Base-by-base conservation (phyloP, 177 flowering plant species). In the Vitis hybrid region DNA sequence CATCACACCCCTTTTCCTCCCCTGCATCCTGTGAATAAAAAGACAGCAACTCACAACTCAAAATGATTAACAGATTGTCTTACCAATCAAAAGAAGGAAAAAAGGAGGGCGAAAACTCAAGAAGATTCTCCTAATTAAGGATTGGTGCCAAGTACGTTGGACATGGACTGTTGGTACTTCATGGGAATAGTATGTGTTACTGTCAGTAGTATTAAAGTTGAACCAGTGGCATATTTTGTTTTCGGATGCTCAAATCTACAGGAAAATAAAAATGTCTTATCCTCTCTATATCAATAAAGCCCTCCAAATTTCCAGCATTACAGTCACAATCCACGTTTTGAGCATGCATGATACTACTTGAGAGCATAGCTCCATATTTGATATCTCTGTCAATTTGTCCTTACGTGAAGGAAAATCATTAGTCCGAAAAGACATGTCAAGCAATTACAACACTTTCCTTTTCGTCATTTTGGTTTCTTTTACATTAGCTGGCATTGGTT, bases 261-360 rank as follows among this genome's bases (percentile, higher is more conserved):
- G 12, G 12, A 14, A 32, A 66, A 66, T 54, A 4, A 60, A 54
- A 49, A n/a, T 66, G 15, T 66, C 60, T 58, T 12, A 34, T 34
- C 45, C 13, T 15, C 59, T 11, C 21, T 26, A 50, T 19, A 64
- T 2, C 11, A 32, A 64, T 21, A 51, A 64, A 21, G 56, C 55
- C 69, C 60, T 12, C 2, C 3, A 66, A 66, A 66, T 19, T 21
- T 34, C 5, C 45, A 34, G 45, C 45, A 34, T 34, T 26, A 23
- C 18, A 3, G 13, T 26, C 15, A 23, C 19, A n/a, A 66, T 32
- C 45, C 8, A 1, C 9, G 4, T n/a, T 48, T 15, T 1, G 10
- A 66, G 69, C 69, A 14, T 51, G 67, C 67, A 23, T 50, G 34
- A 15, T 14, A 4, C 23, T 50, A 64, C 57, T 64, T 64, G 34